Percentiles rank a stretch among this genome's conserved stretches.
Conservation (phyloP, 2,329 filamentous ascomycete species). For the Fusarium tuaranense region DNA sequence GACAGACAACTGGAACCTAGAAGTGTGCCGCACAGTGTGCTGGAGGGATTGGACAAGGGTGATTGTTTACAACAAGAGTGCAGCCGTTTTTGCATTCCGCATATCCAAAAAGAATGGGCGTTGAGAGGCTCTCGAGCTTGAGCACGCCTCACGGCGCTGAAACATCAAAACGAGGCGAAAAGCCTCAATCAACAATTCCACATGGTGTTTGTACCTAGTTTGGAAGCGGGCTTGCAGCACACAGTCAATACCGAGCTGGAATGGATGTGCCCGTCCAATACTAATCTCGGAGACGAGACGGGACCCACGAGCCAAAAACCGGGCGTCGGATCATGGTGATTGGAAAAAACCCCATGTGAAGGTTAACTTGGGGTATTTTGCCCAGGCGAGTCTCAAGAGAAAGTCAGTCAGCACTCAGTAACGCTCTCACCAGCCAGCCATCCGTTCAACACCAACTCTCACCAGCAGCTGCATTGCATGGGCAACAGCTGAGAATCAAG, state of each 20-base stretch:
- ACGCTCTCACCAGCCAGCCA: not conserved
- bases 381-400: conserved; percentile 1
- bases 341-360: conserved; percentile 19
- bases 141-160: not conserved
- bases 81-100: not conserved
- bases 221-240: not conserved
- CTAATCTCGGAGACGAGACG: not conserved
- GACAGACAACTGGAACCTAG: conserved; percentile 1
- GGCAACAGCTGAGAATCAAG: conserved; percentile 6
- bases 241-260: not conserved
- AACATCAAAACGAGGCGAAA: not conserved
- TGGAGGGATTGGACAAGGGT: conserved; percentile 7
- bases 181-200: not conserved
- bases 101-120: not conserved
- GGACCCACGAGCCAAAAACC: not conserved
- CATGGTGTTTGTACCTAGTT: not conserved
- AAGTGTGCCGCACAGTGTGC: conserved; percentile 23
- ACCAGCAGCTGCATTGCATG: not conserved
- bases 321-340: not conserved
- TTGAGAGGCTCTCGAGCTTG: not conserved
- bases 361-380: not conserved
- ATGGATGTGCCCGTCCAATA: not conserved
- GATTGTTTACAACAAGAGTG: not conserved
- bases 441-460: not conserved
- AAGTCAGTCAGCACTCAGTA: not conserved